phyloP scores from a whole-genome alignment of 495 filamentous ascomycete genomes.

The Xylaria flabelliformis region DNA sequence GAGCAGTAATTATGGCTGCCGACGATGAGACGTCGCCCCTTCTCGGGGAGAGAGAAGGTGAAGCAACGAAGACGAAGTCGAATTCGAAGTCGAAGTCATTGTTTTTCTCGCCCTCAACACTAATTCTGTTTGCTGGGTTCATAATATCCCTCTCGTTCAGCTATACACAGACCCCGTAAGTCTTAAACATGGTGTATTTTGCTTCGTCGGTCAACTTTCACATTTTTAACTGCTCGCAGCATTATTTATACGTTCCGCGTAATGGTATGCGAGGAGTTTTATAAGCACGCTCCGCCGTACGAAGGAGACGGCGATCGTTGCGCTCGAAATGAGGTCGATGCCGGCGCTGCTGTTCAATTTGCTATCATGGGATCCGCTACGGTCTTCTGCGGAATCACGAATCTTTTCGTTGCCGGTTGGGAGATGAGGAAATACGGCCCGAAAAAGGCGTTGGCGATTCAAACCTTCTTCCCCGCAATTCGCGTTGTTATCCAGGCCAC shows the following conservation, averaged over 20 bases:
- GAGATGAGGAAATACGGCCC: constrained; percentile 59
- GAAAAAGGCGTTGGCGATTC: constrained; percentile 54
- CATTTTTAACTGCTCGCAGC: constrained; percentile 33
- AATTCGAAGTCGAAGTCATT: constrained; percentile 9
- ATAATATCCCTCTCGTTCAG: constrained; percentile 61
- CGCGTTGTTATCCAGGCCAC: constrained; percentile 57
- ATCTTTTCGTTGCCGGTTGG: constrained; percentile 62
- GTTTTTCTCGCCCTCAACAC: constrained; percentile 12
- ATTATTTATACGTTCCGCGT: constrained; percentile 60
- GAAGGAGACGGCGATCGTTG: constrained; percentile 49
- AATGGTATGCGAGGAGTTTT: constrained; percentile 63
- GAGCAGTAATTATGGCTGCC: constrained; percentile 15
- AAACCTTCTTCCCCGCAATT: constrained; percentile 58
- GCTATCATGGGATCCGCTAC: constrained; percentile 55
- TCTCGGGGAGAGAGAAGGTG: constrained; percentile 5
- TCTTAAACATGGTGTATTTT: not conserved
- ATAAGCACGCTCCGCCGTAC: constrained; percentile 47
- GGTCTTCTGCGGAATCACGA: constrained; percentile 53
- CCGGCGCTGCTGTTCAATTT: constrained; percentile 55
- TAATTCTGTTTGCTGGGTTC: constrained; percentile 53
- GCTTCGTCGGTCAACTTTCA: too few species aligned
- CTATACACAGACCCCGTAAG: constrained; percentile 61
- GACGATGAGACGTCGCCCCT: constrained; percentile 28
- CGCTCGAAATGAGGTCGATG: constrained; percentile 51
- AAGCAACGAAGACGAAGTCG: constrained; percentile 10